These are phyloP conservation scores for Trametes hirsuta DNA, from an alignment of 1,284 basidiomycete species.

Conservation along the genomic window DNA sequence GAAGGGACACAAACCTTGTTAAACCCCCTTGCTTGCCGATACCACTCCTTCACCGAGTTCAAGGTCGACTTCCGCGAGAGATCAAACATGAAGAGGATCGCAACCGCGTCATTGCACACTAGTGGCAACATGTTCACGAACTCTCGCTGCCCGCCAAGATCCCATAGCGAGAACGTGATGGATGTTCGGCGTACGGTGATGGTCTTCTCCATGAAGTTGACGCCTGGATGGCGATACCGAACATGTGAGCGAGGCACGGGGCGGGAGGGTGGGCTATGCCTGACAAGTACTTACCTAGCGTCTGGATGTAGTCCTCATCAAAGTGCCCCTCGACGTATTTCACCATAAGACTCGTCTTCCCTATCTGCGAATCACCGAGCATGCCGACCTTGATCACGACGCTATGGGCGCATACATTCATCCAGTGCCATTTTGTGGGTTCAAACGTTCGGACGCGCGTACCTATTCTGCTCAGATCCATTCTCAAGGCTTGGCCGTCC, in stretches of 20 bases:
- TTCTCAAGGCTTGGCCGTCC: constrained; percentile 50
- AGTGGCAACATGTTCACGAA: constrained; percentile 99
- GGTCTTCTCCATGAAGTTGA: constrained; percentile 99
- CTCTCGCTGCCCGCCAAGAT: constrained; percentile 95
- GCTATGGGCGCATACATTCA: constrained; percentile 42
- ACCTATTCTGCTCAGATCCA: constrained; percentile 81
- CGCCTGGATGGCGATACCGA: constrained; percentile 55
- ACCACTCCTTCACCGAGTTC: constrained; percentile 99
- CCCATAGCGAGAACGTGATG: constrained; percentile 99
- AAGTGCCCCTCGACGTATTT: constrained; percentile 98
- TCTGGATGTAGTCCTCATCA: constrained; percentile 99
- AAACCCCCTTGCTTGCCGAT: constrained; percentile 96
- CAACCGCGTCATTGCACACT: constrained; percentile 98
- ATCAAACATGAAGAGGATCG: constrained; percentile 99
- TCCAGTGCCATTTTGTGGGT: not conserved
- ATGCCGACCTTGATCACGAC: constrained; percentile 98
- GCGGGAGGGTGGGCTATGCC: not conserved
- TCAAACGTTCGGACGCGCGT: constrained; percentile 4
- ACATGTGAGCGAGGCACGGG: not conserved
- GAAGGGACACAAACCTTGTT: constrained; percentile 76
- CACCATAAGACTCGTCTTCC: constrained; percentile 98
- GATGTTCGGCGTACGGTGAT: constrained; percentile 97
- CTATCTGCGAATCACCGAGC: constrained; percentile 99
- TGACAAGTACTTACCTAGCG: constrained; percentile 70
- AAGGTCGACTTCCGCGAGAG: constrained; percentile 94